A percentile compares a stretch with the other conserved stretches of the same genome.
These are phyloP conservation scores for Thecamonas trahens DNA, from an alignment of 78 protist species.

Conservation along the genomic window DNA sequence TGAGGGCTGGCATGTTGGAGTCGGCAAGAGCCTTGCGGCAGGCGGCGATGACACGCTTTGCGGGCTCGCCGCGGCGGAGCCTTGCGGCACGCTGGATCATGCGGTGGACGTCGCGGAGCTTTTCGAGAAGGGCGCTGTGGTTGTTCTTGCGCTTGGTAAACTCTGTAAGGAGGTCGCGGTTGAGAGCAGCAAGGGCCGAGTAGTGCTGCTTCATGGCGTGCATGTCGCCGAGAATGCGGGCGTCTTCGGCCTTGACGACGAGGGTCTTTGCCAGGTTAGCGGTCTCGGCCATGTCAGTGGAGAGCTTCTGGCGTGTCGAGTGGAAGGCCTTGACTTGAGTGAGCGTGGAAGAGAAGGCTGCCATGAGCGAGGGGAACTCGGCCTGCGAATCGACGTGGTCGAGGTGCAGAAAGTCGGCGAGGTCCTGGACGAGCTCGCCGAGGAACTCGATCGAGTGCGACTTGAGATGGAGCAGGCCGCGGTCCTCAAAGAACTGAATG, in stretches of 20 bases:
- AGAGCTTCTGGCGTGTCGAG: constrained; percentile 13
- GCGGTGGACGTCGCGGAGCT: constrained; percentile 34
- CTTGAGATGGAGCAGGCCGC: background rate
- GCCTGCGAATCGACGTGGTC: constrained; percentile 7
- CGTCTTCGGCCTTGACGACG: constrained; percentile 45
- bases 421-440: constrained; percentile 34
- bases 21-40: too few relatives aligned
- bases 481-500: too few relatives aligned
- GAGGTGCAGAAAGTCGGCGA: background rate
- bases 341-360: constrained; percentile 2
- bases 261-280: constrained; percentile 26
- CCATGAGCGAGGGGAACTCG: background rate
- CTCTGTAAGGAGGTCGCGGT: constrained; percentile 21
- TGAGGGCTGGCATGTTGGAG: too few relatives aligned
- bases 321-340: constrained; percentile 19
- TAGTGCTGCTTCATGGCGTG: constrained; percentile 1
- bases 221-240: constrained; percentile 29
- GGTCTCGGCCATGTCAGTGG: constrained; percentile 45
- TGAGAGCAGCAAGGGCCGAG: constrained; percentile 9
- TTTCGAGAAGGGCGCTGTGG: constrained; percentile 20
- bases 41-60: too few relatives aligned
- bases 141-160: constrained; percentile 23
- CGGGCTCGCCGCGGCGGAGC: too few relatives aligned
- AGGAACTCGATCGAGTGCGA: constrained; percentile 19
- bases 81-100: too few relatives aligned